Percentiles rank a stretch among this genome's conserved stretches.
phyloP scores from a whole-genome alignment of 345 rosid species.

The Brassica rapa region DNA sequence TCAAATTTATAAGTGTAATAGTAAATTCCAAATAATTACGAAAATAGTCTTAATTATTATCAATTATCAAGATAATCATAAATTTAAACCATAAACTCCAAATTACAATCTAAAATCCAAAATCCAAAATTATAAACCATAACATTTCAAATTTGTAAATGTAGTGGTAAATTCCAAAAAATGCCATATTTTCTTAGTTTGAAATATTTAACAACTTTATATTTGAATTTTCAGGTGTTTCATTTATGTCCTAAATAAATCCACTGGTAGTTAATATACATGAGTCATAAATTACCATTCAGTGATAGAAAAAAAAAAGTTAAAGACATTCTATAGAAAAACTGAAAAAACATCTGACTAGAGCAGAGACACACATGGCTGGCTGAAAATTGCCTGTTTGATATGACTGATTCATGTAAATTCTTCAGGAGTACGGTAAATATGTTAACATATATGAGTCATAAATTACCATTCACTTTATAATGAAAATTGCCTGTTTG shows the following conservation, averaged over 20 bases:
- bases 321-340: constrained; percentile 40
- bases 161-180: neutral
- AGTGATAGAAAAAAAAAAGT: neutral
- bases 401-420: constrained; percentile 39
- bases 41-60: neutral
- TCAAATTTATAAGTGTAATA: neutral
- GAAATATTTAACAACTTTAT: neutral
- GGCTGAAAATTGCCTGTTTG: constrained; percentile 29
- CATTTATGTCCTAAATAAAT: neutral
- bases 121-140: neutral
- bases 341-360: constrained; percentile 37
- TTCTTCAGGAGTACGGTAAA: constrained; percentile 42
- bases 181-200: neutral
- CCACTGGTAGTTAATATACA: neutral
- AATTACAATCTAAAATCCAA: neutral
- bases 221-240: neutral
- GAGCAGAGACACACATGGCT: constrained; percentile 41
- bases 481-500: neutral
- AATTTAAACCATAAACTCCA: neutral
- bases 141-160: neutral
- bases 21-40: neutral
- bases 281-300: constrained; percentile 16
- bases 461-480: neutral
- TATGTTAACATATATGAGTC: constrained; percentile 12
- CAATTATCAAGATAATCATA: neutral